Evolutionary conservation across 345 rosid genomes (phyloP).

Genomic region (Populus simonii): DNA sequence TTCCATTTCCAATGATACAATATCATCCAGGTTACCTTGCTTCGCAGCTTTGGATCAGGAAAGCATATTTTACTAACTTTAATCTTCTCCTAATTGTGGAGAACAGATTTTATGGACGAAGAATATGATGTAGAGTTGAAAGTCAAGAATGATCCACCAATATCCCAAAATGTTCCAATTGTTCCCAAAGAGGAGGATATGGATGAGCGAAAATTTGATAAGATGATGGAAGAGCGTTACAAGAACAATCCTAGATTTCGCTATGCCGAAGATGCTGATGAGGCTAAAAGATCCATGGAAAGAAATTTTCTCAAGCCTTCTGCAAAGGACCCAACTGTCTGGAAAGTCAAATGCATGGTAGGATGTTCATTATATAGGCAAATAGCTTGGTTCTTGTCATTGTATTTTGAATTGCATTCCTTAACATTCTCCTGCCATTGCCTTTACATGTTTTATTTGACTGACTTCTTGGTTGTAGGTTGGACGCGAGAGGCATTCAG

Average conservation of each 20-base stretch:
- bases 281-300: conserved; percentile 49
- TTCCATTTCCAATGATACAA: not conserved
- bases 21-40: not conserved
- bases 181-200: conserved; percentile 79
- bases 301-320: conserved; percentile 48
- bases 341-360: conserved; percentile 97
- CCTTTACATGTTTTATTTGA: not conserved
- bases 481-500: conserved; percentile 78
- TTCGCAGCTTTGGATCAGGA: not conserved
- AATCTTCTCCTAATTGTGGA: not conserved
- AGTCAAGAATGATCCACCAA: conserved; percentile 42
- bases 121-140: conserved; percentile 39
- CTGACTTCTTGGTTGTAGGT: conserved; percentile 44
- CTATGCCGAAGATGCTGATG: conserved; percentile 59
- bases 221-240: conserved; percentile 80
- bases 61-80: not conserved
- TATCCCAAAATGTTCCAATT: conserved; percentile 36
- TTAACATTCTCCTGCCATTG: not conserved
- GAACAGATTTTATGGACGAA: conserved; percentile 20
- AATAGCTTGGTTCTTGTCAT: not conserved
- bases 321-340: conserved; percentile 57
- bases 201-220: conserved; percentile 75
- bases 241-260: conserved; percentile 48
- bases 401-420: not conserved
- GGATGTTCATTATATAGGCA: not conserved